These are phyloP conservation scores for Jatropha curcas DNA, from an alignment of 345 rosid genomes.

Conservation along the genomic window DNA sequence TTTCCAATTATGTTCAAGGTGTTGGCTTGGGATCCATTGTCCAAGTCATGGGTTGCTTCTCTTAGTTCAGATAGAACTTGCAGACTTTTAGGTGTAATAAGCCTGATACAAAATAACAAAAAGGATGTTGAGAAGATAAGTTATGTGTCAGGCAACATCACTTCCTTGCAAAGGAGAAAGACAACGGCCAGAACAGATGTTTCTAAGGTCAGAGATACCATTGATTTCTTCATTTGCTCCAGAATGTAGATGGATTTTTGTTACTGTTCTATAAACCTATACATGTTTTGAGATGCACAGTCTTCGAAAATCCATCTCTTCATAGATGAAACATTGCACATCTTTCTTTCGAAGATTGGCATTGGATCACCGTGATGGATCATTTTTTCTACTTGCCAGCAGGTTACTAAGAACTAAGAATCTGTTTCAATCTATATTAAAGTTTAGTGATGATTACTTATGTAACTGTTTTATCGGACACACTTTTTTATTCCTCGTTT, in stretches of 20 bases:
- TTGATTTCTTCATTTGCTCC: conserved; percentile 17
- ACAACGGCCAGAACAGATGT: conserved; percentile 55
- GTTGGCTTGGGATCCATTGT: conserved; percentile 97
- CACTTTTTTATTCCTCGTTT: neutral
- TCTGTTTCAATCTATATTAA: no score
- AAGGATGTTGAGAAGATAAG: conserved; percentile 62
- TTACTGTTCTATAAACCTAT: conserved; percentile 7
- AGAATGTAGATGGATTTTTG: conserved; percentile 10
- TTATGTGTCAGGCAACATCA: conserved; percentile 88
- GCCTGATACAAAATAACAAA: conserved; percentile 62
- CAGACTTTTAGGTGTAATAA: conserved; percentile 74
- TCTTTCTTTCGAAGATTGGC: conserved; percentile 97
- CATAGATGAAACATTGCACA: conserved; percentile 90
- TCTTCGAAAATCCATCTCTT: conserved; percentile 69
- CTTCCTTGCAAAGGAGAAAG: conserved; percentile 73
- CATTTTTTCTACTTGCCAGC: conserved; percentile 89
- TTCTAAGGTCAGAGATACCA: conserved; percentile 54
- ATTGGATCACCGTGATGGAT: conserved; percentile 99
- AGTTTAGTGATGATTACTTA: no score
- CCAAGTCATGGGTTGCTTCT: conserved; percentile 79
- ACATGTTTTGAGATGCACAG: conserved; percentile 42
- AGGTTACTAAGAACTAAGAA: no score
- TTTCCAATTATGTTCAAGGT: conserved; percentile 96
- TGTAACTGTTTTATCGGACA: neutral
- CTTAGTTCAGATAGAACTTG: conserved; percentile 97